phyloP scores from a whole-genome alignment of 345 rosid genomes.

The Eucalyptus globulus region DNA sequence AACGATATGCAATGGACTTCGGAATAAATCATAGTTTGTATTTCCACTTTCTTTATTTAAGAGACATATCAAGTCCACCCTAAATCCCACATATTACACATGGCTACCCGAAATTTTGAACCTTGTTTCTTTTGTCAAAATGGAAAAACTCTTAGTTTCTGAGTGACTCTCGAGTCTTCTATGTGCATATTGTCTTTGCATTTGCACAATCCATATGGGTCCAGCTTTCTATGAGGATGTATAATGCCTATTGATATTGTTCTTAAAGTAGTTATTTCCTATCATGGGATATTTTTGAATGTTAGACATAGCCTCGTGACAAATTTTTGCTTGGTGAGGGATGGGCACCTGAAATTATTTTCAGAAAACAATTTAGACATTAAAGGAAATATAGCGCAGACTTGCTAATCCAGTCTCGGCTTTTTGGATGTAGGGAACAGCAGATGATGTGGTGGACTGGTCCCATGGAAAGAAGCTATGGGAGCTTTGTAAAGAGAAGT shows the following conservation, averaged over 20 bases:
- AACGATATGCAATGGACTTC: neutral
- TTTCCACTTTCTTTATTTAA: neutral
- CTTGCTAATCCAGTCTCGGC: neutral
- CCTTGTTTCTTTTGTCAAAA: neutral
- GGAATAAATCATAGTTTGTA: neutral
- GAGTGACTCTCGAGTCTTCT: neutral
- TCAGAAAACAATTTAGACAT: neutral
- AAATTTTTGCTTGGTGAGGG: neutral
- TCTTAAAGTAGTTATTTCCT: neutral
- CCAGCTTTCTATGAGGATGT: neutral
- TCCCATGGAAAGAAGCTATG: constrained; percentile 83
- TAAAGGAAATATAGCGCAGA: neutral
- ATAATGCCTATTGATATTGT: neutral
- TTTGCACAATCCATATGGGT: neutral
- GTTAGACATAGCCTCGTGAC: neutral
- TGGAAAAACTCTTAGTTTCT: neutral
- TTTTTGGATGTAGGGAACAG: constrained; percentile 51
- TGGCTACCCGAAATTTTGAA: neutral
- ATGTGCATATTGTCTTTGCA: neutral
- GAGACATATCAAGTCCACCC: neutral
- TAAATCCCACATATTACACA: neutral
- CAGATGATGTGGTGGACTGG: constrained; percentile 90
- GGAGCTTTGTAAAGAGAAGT: constrained; percentile 80
- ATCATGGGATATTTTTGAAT: neutral
- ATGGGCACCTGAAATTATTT: neutral